Evolutionary conservation across 306 rosid genomes (phyloP), one percentile per base, ranked within the genome.

Genomic region (Pyrus pyrifolia): DNA sequence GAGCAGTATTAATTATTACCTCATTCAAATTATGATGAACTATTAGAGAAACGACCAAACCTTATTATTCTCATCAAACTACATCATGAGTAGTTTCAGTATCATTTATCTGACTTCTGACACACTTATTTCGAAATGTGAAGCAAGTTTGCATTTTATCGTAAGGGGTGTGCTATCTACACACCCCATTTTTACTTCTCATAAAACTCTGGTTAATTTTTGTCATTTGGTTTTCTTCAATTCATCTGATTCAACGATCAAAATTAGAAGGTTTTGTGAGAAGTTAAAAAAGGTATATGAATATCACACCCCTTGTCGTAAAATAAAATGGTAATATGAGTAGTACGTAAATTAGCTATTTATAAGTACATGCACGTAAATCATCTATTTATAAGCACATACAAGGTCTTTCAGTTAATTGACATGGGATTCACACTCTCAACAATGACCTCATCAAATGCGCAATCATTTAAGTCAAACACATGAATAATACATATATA

Each of bases 101-200:
- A 44, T 68, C 81, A 78, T 83, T 72, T 73, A 80, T 86, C 88
- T 84, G 85, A 53, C 62, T 79, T 68, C 87, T 81, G 93, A 91
- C 93, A 85, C 74, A 73, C 70, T 53, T 44, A 31, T 55, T 19
- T 57, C 6, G 13, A n/a, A 22, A n/a, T 19, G 29, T n/a, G 29
- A 57, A 15, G 21, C 1, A 49, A 49, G 55, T 49, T 49, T 49
- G 8, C 2, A 21, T 14, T 15, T 49, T 15, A 49, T 4, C 1
- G 8, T 6, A 35, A 6, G 2, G 0, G 40, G 0, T 33, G 40
- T 38, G 9, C 1, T 38, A 38, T 38, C 42, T 7, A 7, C 10
- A 38, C 2, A 1, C 0, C 0, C 0, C 0, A 6, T 38, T 38
- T 38, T 38, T 38, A 38, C 42, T 38, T 6, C 9, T 38, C 0